A percentile compares a stretch with the other conserved stretches of the same genome.
Evolutionary conservation across 805 yeast genomes (phyloP).

Genomic region (Saccharomycopsis sp.): DNA sequence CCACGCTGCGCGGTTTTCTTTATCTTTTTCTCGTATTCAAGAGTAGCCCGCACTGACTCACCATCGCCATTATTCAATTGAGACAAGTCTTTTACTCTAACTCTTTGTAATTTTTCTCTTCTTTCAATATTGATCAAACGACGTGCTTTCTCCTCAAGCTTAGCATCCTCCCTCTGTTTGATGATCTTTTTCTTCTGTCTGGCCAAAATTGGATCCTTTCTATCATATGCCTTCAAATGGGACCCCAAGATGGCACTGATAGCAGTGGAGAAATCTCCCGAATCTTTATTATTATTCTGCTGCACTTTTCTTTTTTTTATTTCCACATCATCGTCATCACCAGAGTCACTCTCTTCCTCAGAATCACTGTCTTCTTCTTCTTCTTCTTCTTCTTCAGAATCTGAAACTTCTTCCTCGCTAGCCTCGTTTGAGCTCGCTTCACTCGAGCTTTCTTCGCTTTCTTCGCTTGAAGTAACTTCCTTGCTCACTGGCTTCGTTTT

Average conservation of each 20-base stretch:
- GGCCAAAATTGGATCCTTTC: slow-evolving; percentile 86
- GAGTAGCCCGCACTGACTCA: slow-evolving; percentile 41
- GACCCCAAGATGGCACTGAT: slow-evolving; percentile 80
- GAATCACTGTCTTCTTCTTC: slow-evolving; percentile 17
- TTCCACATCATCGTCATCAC: slow-evolving; percentile 21
- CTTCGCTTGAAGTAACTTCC: slow-evolving; percentile 18
- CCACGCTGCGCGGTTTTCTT: slow-evolving; percentile 85
- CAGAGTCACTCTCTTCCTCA: slow-evolving; percentile 25
- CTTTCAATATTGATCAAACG: slow-evolving; percentile 64
- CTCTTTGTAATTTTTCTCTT: slow-evolving; percentile 56
- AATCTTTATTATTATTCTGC: slow-evolving; percentile 60
- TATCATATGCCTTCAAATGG: slow-evolving; percentile 78
- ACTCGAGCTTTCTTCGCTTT: slow-evolving; percentile 18
- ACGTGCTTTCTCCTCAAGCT: slow-evolving; percentile 78
- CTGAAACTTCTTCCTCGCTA: slow-evolving; percentile 23
- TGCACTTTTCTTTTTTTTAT: slow-evolving; percentile 43
- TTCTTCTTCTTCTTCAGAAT: slow-evolving; percentile 20
- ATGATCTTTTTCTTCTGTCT: slow-evolving; percentile 63
- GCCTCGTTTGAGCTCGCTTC: slow-evolving; percentile 21
- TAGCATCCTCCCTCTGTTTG: slow-evolving; percentile 71
- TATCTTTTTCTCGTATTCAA: slow-evolving; percentile 63
- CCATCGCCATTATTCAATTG: slow-evolving; percentile 52
- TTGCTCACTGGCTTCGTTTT: background rate
- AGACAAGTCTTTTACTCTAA: slow-evolving; percentile 60
- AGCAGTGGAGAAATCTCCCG: slow-evolving; percentile 73